A percentile compares a stretch with the other conserved stretches of the same genome.
Evolutionary conservation across 139 green algal genomes (phyloP).

Genomic region (Micromonas pusilla): DNA sequence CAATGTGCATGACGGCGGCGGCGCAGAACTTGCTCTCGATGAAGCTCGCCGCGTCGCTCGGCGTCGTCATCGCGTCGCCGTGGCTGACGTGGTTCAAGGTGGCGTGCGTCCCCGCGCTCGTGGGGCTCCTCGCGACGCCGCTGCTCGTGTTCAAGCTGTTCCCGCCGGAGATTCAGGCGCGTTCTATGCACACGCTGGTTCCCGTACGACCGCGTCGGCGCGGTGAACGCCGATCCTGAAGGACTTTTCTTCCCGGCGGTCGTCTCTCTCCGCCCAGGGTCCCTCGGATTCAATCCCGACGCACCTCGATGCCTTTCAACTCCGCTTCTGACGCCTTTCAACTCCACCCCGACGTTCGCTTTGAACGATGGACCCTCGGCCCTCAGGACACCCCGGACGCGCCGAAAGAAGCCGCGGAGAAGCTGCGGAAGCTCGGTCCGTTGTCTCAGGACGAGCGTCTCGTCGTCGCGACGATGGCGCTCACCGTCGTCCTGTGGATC

Average conservation of each 20-base stretch:
- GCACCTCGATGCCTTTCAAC: too few relatives aligned
- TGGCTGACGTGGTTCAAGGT: conserved; percentile 87
- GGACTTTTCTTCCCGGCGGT: too few relatives aligned
- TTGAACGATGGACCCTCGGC: too few relatives aligned
- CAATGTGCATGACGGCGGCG: conserved; percentile 82
- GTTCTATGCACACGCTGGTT: too few relatives aligned
- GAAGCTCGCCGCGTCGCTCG: conserved; percentile 85
- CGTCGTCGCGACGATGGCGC: conserved; percentile 82
- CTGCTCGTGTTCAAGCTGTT: conserved; percentile 36
- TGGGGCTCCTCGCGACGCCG: conserved; percentile 30
- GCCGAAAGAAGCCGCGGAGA: conserved; percentile 47
- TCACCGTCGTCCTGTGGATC: conserved; percentile 79
- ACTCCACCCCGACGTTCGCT: too few relatives aligned
- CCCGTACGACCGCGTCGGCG: too few relatives aligned
- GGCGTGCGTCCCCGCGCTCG: conserved; percentile 48
- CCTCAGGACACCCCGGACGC: conserved; percentile 84
- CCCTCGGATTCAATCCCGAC: too few relatives aligned
- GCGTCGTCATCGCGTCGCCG: conserved; percentile 72
- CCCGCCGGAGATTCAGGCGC: conserved; percentile 33
- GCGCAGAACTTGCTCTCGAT: conserved; percentile 97
- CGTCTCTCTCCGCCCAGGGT: too few relatives aligned
- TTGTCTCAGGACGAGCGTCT: conserved; percentile 79
- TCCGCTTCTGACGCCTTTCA: too few relatives aligned
- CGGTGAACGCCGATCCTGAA: too few relatives aligned
- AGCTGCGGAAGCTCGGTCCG: conserved; percentile 77